These are phyloP conservation scores for Strobilomyces dryophilus DNA, from an alignment of 768 basidiomycete genomes.

Conservation along the genomic window DNA sequence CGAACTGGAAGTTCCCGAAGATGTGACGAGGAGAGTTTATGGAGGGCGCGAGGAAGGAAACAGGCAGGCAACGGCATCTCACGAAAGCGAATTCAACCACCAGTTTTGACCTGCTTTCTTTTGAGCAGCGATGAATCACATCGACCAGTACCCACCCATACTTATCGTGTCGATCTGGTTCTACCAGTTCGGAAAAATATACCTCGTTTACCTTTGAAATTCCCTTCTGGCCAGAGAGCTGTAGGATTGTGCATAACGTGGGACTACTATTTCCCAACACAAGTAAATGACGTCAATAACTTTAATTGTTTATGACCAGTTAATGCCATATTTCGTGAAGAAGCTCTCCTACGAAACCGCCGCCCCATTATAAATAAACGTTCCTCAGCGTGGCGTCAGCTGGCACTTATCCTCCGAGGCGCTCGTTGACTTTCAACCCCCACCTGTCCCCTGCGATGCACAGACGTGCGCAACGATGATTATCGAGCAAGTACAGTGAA, in stretches of 20 bases:
- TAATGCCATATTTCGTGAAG: too few species aligned
- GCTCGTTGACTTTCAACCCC: constrained; percentile 66
- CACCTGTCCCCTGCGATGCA: constrained; percentile 55
- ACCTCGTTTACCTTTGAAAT: background rate
- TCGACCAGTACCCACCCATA: constrained; percentile 15
- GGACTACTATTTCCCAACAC: too few species aligned
- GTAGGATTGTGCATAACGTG: too few species aligned
- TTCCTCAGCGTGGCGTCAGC: constrained; percentile 11
- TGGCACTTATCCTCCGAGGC: constrained; percentile 24
- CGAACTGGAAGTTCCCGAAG: constrained; percentile 59
- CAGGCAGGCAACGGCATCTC: constrained; percentile 17
- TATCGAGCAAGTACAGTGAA: constrained; percentile 44
- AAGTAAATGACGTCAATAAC: too few species aligned
- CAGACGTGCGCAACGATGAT: constrained; percentile 64
- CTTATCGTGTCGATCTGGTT: background rate
- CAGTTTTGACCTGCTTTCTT: constrained; percentile 46
- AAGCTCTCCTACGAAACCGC: too few species aligned
- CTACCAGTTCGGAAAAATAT: constrained; percentile 1
- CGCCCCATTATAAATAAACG: too few species aligned
- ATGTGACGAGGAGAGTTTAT: constrained; percentile 67
- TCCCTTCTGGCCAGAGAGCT: too few species aligned
- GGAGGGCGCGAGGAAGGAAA: constrained; percentile 29
- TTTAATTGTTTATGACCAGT: too few species aligned
- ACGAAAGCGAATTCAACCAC: constrained; percentile 58
- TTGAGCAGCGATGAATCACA: background rate